Percentiles rank a stretch among this genome's conserved stretches.
Evolutionary conservation across 495 filamentous ascomycete genomes (phyloP).

Genomic region (Aspergillus nanangensis): DNA sequence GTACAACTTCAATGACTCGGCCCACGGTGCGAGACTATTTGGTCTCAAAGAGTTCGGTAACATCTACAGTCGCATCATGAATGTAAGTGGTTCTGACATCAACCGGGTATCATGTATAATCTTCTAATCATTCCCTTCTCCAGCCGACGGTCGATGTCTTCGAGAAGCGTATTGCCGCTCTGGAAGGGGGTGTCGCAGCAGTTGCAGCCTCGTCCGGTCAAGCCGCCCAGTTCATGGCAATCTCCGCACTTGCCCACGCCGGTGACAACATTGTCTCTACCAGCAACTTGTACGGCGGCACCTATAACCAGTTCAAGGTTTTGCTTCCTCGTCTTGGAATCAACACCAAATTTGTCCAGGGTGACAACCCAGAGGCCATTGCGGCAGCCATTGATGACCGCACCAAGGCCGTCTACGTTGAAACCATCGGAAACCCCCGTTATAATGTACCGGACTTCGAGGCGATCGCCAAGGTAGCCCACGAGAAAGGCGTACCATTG

Average conservation of each 20-base stretch:
- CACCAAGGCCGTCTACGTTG: constrained; percentile 94
- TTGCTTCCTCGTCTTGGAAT: constrained; percentile 84
- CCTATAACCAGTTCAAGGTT: constrained; percentile 98
- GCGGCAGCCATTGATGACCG: constrained; percentile 85
- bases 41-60: constrained; percentile 98
- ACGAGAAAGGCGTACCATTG: constrained; percentile 77
- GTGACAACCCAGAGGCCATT: constrained; percentile 80
- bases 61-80: constrained; percentile 98
- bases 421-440: constrained; percentile 92
- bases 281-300: constrained; percentile 91
- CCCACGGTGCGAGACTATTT: constrained; percentile 93
- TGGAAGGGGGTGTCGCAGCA: constrained; percentile 91
- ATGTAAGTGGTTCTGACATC: constrained; percentile 46
- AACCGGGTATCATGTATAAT: too few relatives aligned
- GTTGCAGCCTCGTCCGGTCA: constrained; percentile 89
- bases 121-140: background rate
- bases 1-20: constrained; percentile 93
- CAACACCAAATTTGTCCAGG: constrained; percentile 81
- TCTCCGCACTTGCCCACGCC: constrained; percentile 73
- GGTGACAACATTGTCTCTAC: constrained; percentile 97
- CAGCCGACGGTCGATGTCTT: constrained; percentile 97
- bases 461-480: constrained; percentile 73
- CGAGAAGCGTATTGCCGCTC: constrained; percentile 92
- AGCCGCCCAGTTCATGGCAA: constrained; percentile 90
- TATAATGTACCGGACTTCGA: constrained; percentile 94